Conservation (phyloP, 2,329 filamentous ascomycete species). For the Chaetomiaceae sp. region DNA sequence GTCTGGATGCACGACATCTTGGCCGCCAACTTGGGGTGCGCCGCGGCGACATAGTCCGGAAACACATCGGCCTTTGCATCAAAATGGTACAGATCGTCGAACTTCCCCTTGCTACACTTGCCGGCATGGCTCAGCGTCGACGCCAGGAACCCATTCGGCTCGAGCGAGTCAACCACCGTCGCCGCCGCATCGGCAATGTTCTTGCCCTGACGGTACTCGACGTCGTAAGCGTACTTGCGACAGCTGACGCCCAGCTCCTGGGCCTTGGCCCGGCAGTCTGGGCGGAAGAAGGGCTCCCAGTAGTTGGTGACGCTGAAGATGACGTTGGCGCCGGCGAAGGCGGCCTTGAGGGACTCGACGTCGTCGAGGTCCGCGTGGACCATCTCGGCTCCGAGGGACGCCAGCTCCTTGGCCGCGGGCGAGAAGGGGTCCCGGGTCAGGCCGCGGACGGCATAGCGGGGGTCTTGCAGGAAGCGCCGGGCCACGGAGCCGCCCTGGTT, state of each 20-base stretch:
- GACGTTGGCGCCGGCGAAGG: conserved; percentile 42
- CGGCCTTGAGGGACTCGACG: conserved; percentile 34
- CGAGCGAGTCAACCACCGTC: conserved; percentile 36
- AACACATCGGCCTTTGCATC: conserved; percentile 51
- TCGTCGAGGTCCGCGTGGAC: conserved; percentile 43
- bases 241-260: conserved; percentile 37
- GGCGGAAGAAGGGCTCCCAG: conserved; percentile 48
- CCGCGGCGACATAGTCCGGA: conserved; percentile 40
- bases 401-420: conserved; percentile 38
- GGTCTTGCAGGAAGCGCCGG: conserved; percentile 39
- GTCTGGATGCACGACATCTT: conserved; percentile 52
- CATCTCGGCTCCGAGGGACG: conserved; percentile 40
- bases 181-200: conserved; percentile 54
- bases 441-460: conserved; percentile 42
- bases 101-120: conserved; percentile 42
- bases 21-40: conserved; percentile 39
- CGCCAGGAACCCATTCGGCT: conserved; percentile 45
- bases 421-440: conserved; percentile 44
- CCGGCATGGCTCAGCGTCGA: conserved; percentile 48
- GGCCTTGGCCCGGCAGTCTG: conserved; percentile 39
- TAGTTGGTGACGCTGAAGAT: conserved; percentile 56
- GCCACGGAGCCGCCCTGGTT: conserved; percentile 52
- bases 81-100: conserved; percentile 49
- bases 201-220: conserved; percentile 48
- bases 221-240: conserved; percentile 42